These are phyloP conservation scores for Xylariaceae sp. DNA, from an alignment of 2,329 filamentous ascomycete genomes.

Conservation along the genomic window DNA sequence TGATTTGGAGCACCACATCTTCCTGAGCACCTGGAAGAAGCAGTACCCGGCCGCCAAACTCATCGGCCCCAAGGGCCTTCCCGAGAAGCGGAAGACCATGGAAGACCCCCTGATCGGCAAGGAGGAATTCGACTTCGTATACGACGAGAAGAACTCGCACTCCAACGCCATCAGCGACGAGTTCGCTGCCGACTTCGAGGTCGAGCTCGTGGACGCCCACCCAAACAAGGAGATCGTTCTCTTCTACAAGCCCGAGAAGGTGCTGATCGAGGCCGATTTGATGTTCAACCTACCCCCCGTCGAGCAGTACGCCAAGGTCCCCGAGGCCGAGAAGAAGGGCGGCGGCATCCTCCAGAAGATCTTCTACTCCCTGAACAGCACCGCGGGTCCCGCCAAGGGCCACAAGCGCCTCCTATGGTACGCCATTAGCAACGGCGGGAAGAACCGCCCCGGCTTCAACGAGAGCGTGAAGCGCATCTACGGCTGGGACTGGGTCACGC, in stretches of 20 bases:
- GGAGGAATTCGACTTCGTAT: conserved; percentile 63
- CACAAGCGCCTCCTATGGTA: conserved; percentile 86
- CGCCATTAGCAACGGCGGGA: conserved; percentile 45
- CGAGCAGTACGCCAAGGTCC: conserved; percentile 73
- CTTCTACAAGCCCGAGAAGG: conserved; percentile 71
- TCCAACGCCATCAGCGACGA: conserved; percentile 61
- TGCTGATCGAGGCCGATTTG: conserved; percentile 84
- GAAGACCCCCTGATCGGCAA: conserved; percentile 51
- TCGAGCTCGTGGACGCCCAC: conserved; percentile 77
- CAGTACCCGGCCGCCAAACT: conserved; percentile 76
- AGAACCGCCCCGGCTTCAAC: conserved; percentile 65
- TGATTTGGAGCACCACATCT: conserved; percentile 94
- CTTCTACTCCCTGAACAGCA: conserved; percentile 54
- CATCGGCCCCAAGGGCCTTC: conserved; percentile 77
- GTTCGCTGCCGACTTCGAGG: conserved; percentile 83
- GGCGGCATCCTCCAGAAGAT: conserved; percentile 39
- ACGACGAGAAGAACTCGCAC: conserved; percentile 51
- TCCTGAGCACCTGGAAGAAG: conserved; percentile 77
- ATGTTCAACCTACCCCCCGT: conserved; percentile 85
- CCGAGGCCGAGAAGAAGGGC: conserved; percentile 39
- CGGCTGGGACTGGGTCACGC: conserved; percentile 76
- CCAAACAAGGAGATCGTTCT: conserved; percentile 86
- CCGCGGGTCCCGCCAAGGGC: conserved; percentile 63
- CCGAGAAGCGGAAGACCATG: conserved; percentile 70
- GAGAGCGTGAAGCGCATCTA: conserved; percentile 66